phyloP scores from a whole-genome alignment of 2,329 filamentous ascomycete species.

The Colletotrichum lupini region DNA sequence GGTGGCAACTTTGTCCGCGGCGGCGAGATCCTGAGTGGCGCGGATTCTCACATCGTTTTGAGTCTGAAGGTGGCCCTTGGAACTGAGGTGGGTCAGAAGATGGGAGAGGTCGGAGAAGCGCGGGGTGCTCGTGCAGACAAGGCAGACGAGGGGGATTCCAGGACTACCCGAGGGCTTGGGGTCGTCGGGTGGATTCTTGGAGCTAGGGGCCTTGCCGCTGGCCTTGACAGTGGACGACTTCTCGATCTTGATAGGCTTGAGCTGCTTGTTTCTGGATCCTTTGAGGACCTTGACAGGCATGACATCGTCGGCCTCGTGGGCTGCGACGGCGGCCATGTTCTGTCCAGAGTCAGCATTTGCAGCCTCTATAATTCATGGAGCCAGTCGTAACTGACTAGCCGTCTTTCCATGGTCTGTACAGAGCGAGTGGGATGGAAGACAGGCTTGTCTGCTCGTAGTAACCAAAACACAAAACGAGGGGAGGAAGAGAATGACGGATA shows the following conservation, averaged over 20 bases:
- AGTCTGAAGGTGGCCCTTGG: slow-evolving; percentile 89
- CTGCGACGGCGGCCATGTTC: slow-evolving; percentile 50
- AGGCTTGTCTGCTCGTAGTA: slow-evolving; percentile 6
- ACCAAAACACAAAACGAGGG: slow-evolving; percentile 33
- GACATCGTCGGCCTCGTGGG: slow-evolving; percentile 4
- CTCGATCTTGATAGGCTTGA: neutral
- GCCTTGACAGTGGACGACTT: neutral
- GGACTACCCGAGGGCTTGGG: slow-evolving; percentile 26
- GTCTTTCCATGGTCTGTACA: slow-evolving; percentile 14
- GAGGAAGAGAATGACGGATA: slow-evolving; percentile 25
- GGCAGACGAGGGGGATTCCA: slow-evolving; percentile 79
- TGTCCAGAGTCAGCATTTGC: slow-evolving; percentile 34
- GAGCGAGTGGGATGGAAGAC: slow-evolving; percentile 17
- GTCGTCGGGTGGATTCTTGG: slow-evolving; percentile 37
- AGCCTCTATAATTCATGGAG: neutral
- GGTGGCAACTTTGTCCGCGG: slow-evolving; percentile 69
- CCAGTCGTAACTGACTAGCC: slow-evolving; percentile 30
- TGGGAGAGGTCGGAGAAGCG: slow-evolving; percentile 92
- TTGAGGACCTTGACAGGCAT: slow-evolving; percentile 5
- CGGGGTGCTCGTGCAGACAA: slow-evolving; percentile 82
- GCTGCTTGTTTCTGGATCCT: slow-evolving; percentile 2
- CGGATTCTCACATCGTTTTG: slow-evolving; percentile 85
- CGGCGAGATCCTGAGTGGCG: slow-evolving; percentile 73
- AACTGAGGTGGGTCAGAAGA: slow-evolving; percentile 89
- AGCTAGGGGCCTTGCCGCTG: neutral